Percentiles rank a stretch among this genome's conserved stretches.
These are phyloP conservation scores for Melanomma pulvis-pyrius DNA, from an alignment of 495 filamentous ascomycete genomes.

Conservation along the genomic window DNA sequence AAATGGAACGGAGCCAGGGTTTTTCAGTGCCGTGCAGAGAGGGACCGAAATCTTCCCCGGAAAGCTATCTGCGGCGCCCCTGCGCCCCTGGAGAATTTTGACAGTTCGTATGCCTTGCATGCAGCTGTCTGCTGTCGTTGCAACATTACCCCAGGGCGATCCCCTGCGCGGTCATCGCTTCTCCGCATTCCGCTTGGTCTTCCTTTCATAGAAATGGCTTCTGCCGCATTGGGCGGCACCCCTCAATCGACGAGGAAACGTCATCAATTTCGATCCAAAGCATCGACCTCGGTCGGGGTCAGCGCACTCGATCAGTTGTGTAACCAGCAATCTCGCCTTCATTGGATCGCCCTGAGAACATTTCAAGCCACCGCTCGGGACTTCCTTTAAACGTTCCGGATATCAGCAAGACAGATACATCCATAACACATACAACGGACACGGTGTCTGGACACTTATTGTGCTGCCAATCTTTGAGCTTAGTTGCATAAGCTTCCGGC, in stretches of 20 bases:
- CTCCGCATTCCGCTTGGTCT: conserved; percentile 23
- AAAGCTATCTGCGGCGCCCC: conserved; percentile 12
- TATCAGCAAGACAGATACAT: neutral
- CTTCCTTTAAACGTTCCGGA: neutral
- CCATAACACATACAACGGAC: neutral
- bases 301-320: neutral
- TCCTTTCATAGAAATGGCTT: neutral
- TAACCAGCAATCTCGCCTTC: neutral
- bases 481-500: neutral
- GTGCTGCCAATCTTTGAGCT: neutral
- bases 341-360: neutral
- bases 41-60: conserved; percentile 24
- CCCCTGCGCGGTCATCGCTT: conserved; percentile 10
- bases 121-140: conserved; percentile 27
- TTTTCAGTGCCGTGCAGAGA: conserved; percentile 11
- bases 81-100: conserved; percentile 18
- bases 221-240: conserved; percentile 16
- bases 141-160: conserved; percentile 17
- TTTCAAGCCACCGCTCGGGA: neutral
- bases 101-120: conserved; percentile 32
- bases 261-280: neutral
- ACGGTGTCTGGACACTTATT: neutral
- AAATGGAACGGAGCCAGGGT: conserved; percentile 28
- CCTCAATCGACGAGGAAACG: conserved; percentile 10
- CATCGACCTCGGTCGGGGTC: neutral